Base-by-base conservation (phyloP, 306 rosid species). In the Prunus mira region DNA sequence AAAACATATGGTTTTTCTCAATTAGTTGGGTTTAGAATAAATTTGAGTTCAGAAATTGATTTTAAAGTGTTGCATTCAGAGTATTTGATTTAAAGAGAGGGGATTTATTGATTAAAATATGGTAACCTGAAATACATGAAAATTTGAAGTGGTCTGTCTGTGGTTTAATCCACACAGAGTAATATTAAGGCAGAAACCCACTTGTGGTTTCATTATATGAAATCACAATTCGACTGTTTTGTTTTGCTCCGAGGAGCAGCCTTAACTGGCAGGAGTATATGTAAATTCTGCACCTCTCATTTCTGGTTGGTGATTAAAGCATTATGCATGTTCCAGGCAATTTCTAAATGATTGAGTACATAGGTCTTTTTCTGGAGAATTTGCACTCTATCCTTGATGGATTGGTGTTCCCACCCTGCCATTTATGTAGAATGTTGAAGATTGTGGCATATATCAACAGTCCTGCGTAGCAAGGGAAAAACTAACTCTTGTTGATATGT, bases 401-500 rank as follows among this genome's bases (percentile, higher is more conserved):
- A 67, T 45, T 45, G 71, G 6, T 27, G 41, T 67, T 43, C 55
- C 49, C 34, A 9, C 18, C 45, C 19, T 67, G n/a, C 54, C 45
- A 49, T 41, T 11, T 66, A 20, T 67, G n/a, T 25, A 0, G 55
- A 45, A 4, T 52, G 58, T 18, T 52, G 58, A 52, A 52, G 22
- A 19, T 34, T 71, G 34, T 65, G 19, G 32, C 71, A 71, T 66
- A 24, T 34, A 46, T 58, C 43, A 34, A 27, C 38, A 32, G 60
- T 45, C 60, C 54, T 13, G 4, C 27, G 46, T 52, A 62, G 52
- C 71, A 2, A 20, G 54, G 20, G 24, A 62, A 54, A 71, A 51
- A 32, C 79, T 80, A 49, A 76, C 74, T 20, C 70, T 73, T 62
- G 67, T 63, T 65, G 25, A 73, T 75, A 49, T 49, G 27, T 84